Conservation (phyloP, 768 basidiomycete species). For the Tylopilus vinaceipallidus region DNA sequence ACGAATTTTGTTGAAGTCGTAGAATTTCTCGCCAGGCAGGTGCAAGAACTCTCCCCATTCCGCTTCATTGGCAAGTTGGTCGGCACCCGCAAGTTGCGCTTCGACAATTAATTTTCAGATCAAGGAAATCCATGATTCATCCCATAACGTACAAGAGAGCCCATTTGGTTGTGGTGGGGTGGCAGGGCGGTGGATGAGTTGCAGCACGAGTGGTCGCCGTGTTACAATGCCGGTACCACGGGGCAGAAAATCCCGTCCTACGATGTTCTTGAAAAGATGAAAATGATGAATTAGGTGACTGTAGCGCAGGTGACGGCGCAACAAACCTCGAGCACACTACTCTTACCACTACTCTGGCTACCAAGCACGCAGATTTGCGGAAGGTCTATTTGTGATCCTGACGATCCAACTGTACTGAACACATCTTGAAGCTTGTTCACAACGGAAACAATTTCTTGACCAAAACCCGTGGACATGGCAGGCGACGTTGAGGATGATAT, state of each 20-base stretch:
- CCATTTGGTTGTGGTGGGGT: slow-evolving; percentile 45
- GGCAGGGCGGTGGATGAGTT: slow-evolving; percentile 86
- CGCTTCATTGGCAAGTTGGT: slow-evolving; percentile 82
- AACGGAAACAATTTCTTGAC: slow-evolving; percentile 75
- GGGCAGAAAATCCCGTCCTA: slow-evolving; percentile 97
- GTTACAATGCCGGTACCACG: slow-evolving; percentile 99
- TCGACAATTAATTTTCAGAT: slow-evolving; percentile 1
- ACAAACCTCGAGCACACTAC: slow-evolving; percentile 85
- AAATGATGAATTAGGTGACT: slow-evolving; percentile 8
- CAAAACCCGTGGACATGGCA: slow-evolving; percentile 59
- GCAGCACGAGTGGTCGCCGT: slow-evolving; percentile 90
- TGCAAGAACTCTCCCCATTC: slow-evolving; percentile 99
- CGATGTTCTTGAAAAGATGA: slow-evolving; percentile 71
- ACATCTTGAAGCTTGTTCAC: slow-evolving; percentile 93
- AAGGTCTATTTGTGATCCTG: slow-evolving; percentile 77
- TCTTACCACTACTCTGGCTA: slow-evolving; percentile 91
- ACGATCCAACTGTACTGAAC: slow-evolving; percentile 79
- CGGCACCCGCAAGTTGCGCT: slow-evolving; percentile 43
- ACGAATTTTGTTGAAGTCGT: slow-evolving; percentile 95
- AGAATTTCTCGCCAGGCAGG: slow-evolving; percentile 95
- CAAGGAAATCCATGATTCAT: neutral
- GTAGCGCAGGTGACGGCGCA: neutral
- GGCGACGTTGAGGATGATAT: slow-evolving; percentile 15
- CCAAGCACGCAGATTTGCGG: slow-evolving; percentile 91
- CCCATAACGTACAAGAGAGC: slow-evolving; percentile 37